Evolutionary conservation across 345 rosid species (phyloP).

Genomic region (Raphanus sativus): DNA sequence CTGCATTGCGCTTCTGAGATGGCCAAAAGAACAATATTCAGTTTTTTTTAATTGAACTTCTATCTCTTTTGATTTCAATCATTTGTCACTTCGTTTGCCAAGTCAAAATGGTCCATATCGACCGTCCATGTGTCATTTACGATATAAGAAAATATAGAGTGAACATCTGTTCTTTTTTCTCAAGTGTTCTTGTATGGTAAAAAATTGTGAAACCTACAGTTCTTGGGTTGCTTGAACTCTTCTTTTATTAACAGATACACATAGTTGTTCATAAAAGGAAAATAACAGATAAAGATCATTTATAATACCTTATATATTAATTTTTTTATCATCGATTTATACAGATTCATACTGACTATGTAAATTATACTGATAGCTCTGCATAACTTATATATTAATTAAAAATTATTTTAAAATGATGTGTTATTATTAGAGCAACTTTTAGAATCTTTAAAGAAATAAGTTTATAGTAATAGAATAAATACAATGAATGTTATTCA

Average conservation of each 20-base stretch:
- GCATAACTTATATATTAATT: too few relatives aligned
- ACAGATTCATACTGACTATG: too few relatives aligned
- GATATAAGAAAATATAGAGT: neutral
- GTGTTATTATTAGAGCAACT: too few relatives aligned
- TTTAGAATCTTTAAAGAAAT: too few relatives aligned
- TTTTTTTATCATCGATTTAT: too few relatives aligned
- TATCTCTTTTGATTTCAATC: constrained; percentile 37
- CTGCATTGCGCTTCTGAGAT: neutral
- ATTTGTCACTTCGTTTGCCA: constrained; percentile 37
- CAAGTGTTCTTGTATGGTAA: constrained; percentile 14
- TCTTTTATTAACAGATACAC: neutral
- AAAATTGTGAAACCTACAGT: constrained; percentile 31
- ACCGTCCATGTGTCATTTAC: constrained; percentile 26
- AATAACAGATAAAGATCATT: neutral
- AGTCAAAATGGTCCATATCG: constrained; percentile 17
- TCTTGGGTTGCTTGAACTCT: constrained; percentile 5
- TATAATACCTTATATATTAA: too few relatives aligned
- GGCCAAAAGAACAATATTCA: neutral
- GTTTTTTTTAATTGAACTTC: constrained; percentile 4
- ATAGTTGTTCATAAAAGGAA: too few relatives aligned
- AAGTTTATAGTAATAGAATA: too few relatives aligned
- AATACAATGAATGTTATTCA: too few relatives aligned
- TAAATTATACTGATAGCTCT: too few relatives aligned
- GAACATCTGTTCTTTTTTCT: constrained; percentile 10
- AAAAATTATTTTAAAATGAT: too few relatives aligned